Base-by-base conservation (phyloP, 371 early-diverging fungal genomes). In the Mortierella sp. region DNA sequence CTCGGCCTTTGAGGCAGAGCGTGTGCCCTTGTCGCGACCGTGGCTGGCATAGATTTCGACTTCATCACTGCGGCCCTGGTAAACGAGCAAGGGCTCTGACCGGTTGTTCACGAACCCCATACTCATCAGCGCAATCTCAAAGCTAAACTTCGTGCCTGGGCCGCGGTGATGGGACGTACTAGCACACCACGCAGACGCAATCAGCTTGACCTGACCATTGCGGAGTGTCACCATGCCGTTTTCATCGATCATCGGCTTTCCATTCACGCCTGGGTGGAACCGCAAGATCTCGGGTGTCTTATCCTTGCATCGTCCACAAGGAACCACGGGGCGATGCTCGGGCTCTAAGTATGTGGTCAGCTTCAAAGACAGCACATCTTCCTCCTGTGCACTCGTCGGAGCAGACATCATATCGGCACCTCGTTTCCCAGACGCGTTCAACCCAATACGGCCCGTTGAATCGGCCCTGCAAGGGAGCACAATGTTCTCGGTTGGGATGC, bases 201-300 rank as follows among this genome's bases (percentile, higher is more conserved):
- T 66, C 24, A 66, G 43, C 60, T 66, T 66, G 43, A 66, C 60
- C 14, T 66, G 67, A 7, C 67, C 67, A 48, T 66, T 58, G 3
- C 67, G 67, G n/a, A 66, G 60, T 24, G 60, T 51, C 19, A 66
- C 67, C 67, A 66, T 66, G 23, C 67, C 67, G 60, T 66, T 66
- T 27, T 66, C 67, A n/a, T 66, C 67, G 19, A 66, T 66, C 67
- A 66, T 66, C 15, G 67, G 67, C 49, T 66, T 66, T 23, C 67
- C 67, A 28, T 66, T 66, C 48, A 66, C 67, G 46, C 67, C 67
- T 2, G 67, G 67, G 32, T 66, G 67, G 60, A 59, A 66, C 7
- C 67, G 53, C 15, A 66, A 47, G 31, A 66, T 66, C 60, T 66
- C 67, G 14, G 67, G 67, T 4, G 67, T 66, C 55, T 66, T 66